Evolutionary conservation across 805 yeast genomes (phyloP).

Genomic region (Yamadazyma laniorum): DNA sequence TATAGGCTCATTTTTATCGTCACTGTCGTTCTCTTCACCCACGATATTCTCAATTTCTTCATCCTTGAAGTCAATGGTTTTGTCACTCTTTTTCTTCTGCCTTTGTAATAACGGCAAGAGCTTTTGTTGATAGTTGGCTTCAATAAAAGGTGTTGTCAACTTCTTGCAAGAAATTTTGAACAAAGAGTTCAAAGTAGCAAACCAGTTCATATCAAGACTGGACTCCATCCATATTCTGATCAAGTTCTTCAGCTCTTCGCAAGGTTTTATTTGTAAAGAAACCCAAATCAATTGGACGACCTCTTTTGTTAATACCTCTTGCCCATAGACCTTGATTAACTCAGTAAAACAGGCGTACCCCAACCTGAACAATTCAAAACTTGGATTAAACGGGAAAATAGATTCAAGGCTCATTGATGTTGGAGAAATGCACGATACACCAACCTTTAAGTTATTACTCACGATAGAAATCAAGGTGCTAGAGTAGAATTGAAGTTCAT

Average conservation of each 20-base stretch:
- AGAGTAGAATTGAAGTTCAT: constrained; percentile 29
- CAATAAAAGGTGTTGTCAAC: constrained; percentile 41
- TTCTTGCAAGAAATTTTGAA: constrained; percentile 45
- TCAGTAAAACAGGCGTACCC: constrained; percentile 61
- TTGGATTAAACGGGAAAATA: constrained; percentile 46
- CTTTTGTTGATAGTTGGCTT: constrained; percentile 38
- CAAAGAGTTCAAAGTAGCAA: constrained; percentile 50
- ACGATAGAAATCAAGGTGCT: constrained; percentile 27
- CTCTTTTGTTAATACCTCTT: constrained; percentile 41
- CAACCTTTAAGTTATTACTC: constrained; percentile 35
- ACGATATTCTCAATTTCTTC: constrained; percentile 43
- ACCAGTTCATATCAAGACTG: constrained; percentile 52
- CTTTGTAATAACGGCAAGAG: constrained; percentile 42
- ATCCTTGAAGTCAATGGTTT: constrained; percentile 34
- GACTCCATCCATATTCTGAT: constrained; percentile 62
- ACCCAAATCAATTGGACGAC: constrained; percentile 62
- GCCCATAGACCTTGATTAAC: constrained; percentile 50
- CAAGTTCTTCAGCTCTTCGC: constrained; percentile 43
- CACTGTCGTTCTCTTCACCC: constrained; percentile 29
- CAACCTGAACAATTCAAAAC: constrained; percentile 36
- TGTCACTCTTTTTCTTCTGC: constrained; percentile 30
- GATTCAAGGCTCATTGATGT: constrained; percentile 41
- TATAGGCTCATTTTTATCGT: constrained; percentile 53
- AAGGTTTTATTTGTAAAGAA: constrained; percentile 47
- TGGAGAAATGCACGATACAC: constrained; percentile 30